A percentile compares a stretch with the other conserved stretches of the same genome.
These are phyloP conservation scores for Lipomyces chichibuensis DNA, from an alignment of 805 yeast species.

Conservation along the genomic window DNA sequence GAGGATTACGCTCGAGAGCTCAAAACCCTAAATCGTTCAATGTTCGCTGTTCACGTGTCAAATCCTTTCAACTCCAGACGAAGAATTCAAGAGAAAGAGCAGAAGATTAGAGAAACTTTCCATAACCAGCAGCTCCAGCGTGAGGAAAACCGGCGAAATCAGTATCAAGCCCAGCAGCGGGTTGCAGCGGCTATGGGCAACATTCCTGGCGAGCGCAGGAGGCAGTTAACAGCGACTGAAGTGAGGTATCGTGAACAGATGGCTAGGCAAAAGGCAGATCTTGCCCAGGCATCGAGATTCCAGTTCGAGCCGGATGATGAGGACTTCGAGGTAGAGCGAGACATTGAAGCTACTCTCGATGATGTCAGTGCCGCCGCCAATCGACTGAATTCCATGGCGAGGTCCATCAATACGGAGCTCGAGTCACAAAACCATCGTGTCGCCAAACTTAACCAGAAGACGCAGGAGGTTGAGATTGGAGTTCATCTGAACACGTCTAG, in stretches of 20 bases:
- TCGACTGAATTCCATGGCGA: constrained; percentile 73
- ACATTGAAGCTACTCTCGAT: constrained; percentile 79
- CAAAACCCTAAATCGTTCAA: constrained; percentile 74
- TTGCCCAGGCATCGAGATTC: constrained; percentile 65
- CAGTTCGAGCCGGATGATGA: constrained; percentile 89
- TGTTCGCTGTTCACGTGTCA: constrained; percentile 75
- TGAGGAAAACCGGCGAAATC: constrained; percentile 61
- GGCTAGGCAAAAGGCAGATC: constrained; percentile 56
- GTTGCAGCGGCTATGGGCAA: constrained; percentile 54
- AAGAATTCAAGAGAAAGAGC: constrained; percentile 74
- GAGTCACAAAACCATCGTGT: constrained; percentile 76
- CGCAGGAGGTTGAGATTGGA: constrained; percentile 81
- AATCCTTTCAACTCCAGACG: constrained; percentile 89
- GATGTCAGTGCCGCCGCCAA: constrained; percentile 70
- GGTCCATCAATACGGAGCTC: constrained; percentile 73
- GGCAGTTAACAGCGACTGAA: constrained; percentile 31
- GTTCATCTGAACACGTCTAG: constrained; percentile 76
- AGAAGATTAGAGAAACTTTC: constrained; percentile 61
- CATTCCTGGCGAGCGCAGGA: constrained; percentile 34
- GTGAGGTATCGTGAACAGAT: constrained; percentile 42
- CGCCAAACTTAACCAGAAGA: constrained; percentile 75
- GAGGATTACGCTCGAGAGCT: constrained; percentile 81
- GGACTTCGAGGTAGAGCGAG: constrained; percentile 90
- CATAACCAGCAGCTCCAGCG: constrained; percentile 63
- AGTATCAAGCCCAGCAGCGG: constrained; percentile 69